A percentile compares a stretch with the other conserved stretches of the same genome.
Evolutionary conservation across 202 grass and related monocot genomes (phyloP).

Genomic region (Panicum virgatum): DNA sequence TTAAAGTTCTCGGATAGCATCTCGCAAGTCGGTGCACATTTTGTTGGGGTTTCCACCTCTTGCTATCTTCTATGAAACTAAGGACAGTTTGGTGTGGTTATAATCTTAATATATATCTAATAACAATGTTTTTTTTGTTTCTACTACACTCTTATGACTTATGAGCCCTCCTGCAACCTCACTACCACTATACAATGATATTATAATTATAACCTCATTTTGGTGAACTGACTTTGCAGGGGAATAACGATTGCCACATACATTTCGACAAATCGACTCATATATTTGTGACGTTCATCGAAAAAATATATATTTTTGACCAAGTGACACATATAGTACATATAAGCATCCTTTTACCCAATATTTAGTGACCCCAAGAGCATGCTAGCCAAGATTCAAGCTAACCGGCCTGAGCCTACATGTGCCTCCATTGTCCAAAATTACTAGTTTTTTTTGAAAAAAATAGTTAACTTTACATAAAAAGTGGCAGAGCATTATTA

Average conservation of each 20-base stretch:
- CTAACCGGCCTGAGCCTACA: background rate
- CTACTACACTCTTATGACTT: background rate
- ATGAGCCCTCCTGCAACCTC: background rate
- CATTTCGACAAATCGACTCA: no score
- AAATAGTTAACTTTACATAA: conserved; percentile 1
- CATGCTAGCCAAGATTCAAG: background rate
- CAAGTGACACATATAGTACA: background rate
- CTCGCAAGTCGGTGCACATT: background rate
- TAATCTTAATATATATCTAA: background rate
- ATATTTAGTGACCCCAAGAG: background rate
- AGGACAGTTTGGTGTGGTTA: background rate
- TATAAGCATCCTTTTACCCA: background rate
- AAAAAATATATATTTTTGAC: no score
- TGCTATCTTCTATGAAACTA: background rate
- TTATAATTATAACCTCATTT: background rate
- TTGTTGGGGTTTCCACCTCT: background rate
- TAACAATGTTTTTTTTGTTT: background rate
- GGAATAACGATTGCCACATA: background rate
- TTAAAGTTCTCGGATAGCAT: background rate
- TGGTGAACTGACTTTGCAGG: background rate
- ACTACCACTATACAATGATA: background rate
- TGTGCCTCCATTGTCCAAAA: background rate
- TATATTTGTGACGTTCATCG: no score
- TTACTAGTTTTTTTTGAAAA: no score
- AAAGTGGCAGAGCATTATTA: conserved; percentile 38